Conservation (phyloP, 2,329 filamentous ascomycete genomes). For the Cladosporium sp. region DNA sequence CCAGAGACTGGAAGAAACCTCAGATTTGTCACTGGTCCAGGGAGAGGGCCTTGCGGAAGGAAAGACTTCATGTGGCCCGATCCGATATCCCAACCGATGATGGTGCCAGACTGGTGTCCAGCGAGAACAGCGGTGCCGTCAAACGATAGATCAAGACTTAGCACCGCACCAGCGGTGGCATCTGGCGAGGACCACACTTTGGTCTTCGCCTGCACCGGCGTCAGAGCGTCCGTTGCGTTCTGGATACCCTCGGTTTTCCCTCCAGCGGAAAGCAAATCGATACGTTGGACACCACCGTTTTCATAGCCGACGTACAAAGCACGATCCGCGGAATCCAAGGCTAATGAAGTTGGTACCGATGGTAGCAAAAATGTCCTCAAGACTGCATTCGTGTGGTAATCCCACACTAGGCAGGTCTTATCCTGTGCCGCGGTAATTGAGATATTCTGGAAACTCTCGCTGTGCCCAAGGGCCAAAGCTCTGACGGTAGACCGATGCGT, state of each 20-base stretch:
- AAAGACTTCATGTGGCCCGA: constrained; percentile 62
- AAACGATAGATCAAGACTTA: constrained; percentile 68
- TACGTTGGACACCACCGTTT: constrained; percentile 70
- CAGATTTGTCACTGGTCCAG: constrained; percentile 77
- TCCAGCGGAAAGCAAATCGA: constrained; percentile 59
- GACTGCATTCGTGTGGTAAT: constrained; percentile 71
- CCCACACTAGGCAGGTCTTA: constrained; percentile 87
- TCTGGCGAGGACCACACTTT: constrained; percentile 27
- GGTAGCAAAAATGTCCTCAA: constrained; percentile 79
- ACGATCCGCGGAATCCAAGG: constrained; percentile 75
- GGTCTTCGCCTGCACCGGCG: constrained; percentile 33
- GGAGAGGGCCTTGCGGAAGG: constrained; percentile 56
- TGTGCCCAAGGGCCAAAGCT: constrained; percentile 55
- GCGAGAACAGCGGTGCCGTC: constrained; percentile 76
- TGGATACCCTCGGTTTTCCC: constrained; percentile 16
- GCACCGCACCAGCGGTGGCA: constrained; percentile 56
- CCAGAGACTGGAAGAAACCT: constrained; percentile 60
- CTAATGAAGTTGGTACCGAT: constrained; percentile 62
- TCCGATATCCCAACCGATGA: constrained; percentile 74
- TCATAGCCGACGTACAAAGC: constrained; percentile 76
- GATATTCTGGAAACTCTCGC: constrained; percentile 67
- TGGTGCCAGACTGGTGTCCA: constrained; percentile 72
- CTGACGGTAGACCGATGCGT: constrained; percentile 71
- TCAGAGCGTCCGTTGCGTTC: constrained; percentile 15
- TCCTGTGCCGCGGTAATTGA: constrained; percentile 79